phyloP scores from a whole-genome alignment of 192 early-diverging fungal species.

The Linnemannia elongata region DNA sequence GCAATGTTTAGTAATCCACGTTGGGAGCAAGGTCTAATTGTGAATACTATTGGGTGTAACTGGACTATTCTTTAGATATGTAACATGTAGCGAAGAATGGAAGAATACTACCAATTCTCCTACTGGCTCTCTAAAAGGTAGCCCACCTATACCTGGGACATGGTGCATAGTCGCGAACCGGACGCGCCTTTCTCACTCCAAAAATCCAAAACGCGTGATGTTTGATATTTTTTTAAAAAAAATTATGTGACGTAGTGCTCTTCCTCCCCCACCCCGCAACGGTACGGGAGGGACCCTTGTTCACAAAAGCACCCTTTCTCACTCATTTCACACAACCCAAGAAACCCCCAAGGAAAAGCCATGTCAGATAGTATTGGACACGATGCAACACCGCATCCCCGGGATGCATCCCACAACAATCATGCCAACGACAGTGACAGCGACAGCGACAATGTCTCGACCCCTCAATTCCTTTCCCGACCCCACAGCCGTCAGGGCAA shows the following conservation, averaged over 20 bases:
- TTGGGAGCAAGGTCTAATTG: too few species aligned
- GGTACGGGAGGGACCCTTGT: too few species aligned
- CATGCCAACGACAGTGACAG: neutral
- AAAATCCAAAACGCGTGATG: too few species aligned
- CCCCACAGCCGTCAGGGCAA: constrained; percentile 29
- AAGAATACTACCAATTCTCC: neutral
- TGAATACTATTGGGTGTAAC: too few species aligned
- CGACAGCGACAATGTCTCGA: neutral
- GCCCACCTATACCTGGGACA: neutral
- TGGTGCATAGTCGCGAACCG: neutral
- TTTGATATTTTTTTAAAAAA: too few species aligned
- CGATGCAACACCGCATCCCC: constrained; percentile 48
- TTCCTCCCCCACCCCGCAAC: too few species aligned
- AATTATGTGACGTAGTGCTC: neutral
- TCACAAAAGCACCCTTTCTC: neutral
- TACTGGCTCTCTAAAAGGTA: neutral
- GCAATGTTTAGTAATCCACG: too few species aligned
- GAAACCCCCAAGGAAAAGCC: neutral
- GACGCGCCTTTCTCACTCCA: neutral
- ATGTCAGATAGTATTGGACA: constrained; percentile 38
- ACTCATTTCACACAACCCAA: too few species aligned
- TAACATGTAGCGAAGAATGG: neutral
- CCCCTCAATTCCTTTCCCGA: neutral
- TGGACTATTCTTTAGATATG: too few species aligned
- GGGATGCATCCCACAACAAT: constrained; percentile 8